Base-by-base conservation (phyloP, 148 eudicot genomes). In the Arbutus unedo region DNA sequence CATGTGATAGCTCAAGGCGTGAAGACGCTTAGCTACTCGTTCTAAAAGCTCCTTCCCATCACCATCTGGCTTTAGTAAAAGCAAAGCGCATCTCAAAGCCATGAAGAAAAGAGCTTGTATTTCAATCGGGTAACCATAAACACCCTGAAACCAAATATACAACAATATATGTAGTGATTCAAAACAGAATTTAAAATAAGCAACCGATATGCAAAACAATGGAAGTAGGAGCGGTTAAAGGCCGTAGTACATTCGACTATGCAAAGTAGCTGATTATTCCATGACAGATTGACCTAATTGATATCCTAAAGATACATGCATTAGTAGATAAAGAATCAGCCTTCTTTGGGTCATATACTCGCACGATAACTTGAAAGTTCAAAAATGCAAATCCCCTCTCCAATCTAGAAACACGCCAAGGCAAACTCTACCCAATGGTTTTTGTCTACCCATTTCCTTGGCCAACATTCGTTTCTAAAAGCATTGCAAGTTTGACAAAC, bases 51-150 rank as follows among this genome's bases (percentile, higher is more conserved):
- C 94, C 84, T 93, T 95, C 21, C 98, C 98, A 78, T 91, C 90
- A 14, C 77, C 91, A 80, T 95, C 98, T 51, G 89, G 95, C 87
- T 95, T 95, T 18, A 95, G 88, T 76, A 95, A 83, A 76, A 85
- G 62, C 80, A 90, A 80, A 47, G 98, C 96, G 59, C 95, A 95
- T 87, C 98, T 91, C 49, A 95, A 83, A 50, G 98, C 96, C 98
- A 95, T 92, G 88, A 90, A 95, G 89, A 95, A 95, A 6, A 95
- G 92, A n/a, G 98, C 96, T 88, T 95, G 98, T 82, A 95, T 95
- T 88, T 95, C 98, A 15, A 95, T 92, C 1, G 98, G 98, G 86
- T 93, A 95, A 14, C 98, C 98, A 74, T 93, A 93, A 78, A 95
- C 98, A 84, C 98, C 98, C 98, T 95, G 88, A 50, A 81, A 78